Percentiles rank a stretch among this genome's conserved stretches.
These are phyloP conservation scores for Urochloa ruziziensis DNA, from an alignment of 176 grass and related monocot species.

Conservation along the genomic window DNA sequence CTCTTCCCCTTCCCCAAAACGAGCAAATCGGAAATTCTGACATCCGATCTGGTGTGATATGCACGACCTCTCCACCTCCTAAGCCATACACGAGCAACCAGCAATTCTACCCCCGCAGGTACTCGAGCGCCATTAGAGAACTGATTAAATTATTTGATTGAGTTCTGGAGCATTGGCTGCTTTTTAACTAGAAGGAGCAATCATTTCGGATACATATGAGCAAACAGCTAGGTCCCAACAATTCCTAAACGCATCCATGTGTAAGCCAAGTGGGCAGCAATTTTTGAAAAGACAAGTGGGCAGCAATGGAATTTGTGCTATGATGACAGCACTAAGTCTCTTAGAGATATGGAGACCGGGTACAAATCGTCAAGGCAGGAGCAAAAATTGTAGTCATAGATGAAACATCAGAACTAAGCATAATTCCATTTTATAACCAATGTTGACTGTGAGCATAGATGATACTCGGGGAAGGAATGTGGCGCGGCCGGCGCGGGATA, in stretches of 20 bases:
- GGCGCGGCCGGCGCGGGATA: too few relatives aligned
- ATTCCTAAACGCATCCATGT: constrained; percentile 35
- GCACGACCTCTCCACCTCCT: too few relatives aligned
- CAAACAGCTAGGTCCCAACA: constrained; percentile 60
- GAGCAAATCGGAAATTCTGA: too few relatives aligned
- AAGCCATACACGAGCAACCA: too few relatives aligned
- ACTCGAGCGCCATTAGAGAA: constrained; percentile 37
- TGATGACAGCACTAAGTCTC: constrained; percentile 28
- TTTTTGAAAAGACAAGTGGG: too few relatives aligned
- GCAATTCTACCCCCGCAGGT: too few relatives aligned
- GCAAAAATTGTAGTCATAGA: not conserved
- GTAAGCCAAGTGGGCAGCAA: constrained; percentile 49
- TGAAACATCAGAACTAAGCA: too few relatives aligned
- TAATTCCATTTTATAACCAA: not conserved
- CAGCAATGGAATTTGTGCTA: constrained; percentile 38
- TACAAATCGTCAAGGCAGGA: not conserved
- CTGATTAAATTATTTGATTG: constrained; percentile 13
- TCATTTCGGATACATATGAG: constrained; percentile 27
- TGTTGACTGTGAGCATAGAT: too few relatives aligned
- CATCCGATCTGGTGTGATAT: too few relatives aligned
- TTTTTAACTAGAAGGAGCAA: constrained; percentile 40
- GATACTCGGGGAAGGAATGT: too few relatives aligned
- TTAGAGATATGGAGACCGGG: not conserved
- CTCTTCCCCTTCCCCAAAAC: too few relatives aligned
- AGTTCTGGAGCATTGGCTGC: not conserved